Percentiles rank a stretch among this genome's conserved stretches.
Conservation (phyloP, 75 land plant species). For the Pseudotsuga menziesii region DNA sequence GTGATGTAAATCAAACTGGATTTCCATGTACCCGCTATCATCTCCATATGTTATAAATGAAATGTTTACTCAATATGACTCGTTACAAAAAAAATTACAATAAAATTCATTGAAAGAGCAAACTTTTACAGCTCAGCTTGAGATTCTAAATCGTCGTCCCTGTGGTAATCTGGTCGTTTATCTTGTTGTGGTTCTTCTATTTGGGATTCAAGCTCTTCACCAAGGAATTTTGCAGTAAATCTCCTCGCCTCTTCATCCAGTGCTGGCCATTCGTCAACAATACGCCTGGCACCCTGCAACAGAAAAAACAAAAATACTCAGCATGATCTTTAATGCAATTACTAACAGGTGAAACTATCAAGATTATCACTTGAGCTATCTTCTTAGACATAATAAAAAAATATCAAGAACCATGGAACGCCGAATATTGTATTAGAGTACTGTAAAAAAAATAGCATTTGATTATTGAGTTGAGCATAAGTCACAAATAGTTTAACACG, state of each 20-base stretch:
- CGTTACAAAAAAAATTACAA: conserved; percentile 3
- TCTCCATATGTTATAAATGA: not conserved
- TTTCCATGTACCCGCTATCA: not conserved
- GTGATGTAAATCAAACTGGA: not conserved
- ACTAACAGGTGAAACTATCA: not conserved
- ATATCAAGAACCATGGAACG: not conserved
- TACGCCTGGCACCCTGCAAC: conserved; percentile 86
- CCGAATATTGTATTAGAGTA: not conserved
- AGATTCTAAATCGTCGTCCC: not conserved
- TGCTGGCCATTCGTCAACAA: conserved; percentile 87
- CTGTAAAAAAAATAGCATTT: not conserved
- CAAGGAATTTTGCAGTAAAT: conserved; percentile 65
- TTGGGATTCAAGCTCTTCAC: conserved; percentile 38
- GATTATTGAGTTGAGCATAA: not conserved
- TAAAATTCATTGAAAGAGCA: not conserved
- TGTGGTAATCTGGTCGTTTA: not conserved
- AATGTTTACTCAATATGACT: not conserved
- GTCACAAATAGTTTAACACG: not conserved
- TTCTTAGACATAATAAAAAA: not conserved
- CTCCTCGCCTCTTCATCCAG: conserved; percentile 86
- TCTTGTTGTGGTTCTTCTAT: conserved; percentile 1
- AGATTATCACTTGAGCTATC: not conserved
- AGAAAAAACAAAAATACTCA: not conserved
- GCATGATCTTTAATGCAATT: not conserved
- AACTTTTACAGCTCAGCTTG: conserved; percentile 3